phyloP scores from a whole-genome alignment of 2,329 filamentous ascomycete genomes.

The Myotisia sp. region DNA sequence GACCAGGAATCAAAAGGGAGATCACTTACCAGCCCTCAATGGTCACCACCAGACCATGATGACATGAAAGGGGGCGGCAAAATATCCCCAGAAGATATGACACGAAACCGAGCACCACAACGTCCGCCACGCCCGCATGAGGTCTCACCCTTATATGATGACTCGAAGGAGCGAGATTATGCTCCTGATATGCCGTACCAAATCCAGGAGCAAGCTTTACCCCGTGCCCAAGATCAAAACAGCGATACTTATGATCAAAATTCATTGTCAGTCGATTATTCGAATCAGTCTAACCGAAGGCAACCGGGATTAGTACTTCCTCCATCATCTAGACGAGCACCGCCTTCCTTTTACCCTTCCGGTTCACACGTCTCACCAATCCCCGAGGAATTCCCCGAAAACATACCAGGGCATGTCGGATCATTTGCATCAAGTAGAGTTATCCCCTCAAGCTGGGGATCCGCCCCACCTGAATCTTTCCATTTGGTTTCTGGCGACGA shows the following conservation, averaged over 20 bases:
- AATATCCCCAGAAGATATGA: conserved; percentile 16
- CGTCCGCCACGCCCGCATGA: conserved; percentile 27
- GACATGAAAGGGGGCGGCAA: conserved; percentile 15
- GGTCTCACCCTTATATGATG: not conserved
- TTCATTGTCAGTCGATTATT: no score
- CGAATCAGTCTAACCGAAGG: no score
- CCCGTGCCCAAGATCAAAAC: no score
- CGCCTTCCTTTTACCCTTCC: conserved; percentile 38
- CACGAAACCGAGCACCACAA: conserved; percentile 25
- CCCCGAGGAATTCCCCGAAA: conserved; percentile 50
- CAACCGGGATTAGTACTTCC: no score
- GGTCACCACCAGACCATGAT: conserved; percentile 31
- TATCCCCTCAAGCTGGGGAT: conserved; percentile 55
- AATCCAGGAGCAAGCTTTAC: no score
- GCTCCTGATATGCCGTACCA: no score
- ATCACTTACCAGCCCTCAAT: no score
- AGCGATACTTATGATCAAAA: no score
- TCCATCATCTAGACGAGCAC: conserved; percentile 22
- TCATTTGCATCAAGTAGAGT: conserved; percentile 59
- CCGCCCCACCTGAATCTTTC: conserved; percentile 34
- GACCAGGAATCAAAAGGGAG: conserved; percentile 7
- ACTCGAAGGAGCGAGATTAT: no score
- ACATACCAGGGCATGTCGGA: conserved; percentile 39
- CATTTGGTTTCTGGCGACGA: conserved; percentile 16
- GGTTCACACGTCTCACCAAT: conserved; percentile 61